Base-by-base conservation (phyloP, 345 rosid species). In the Eutrema yunnanense region DNA sequence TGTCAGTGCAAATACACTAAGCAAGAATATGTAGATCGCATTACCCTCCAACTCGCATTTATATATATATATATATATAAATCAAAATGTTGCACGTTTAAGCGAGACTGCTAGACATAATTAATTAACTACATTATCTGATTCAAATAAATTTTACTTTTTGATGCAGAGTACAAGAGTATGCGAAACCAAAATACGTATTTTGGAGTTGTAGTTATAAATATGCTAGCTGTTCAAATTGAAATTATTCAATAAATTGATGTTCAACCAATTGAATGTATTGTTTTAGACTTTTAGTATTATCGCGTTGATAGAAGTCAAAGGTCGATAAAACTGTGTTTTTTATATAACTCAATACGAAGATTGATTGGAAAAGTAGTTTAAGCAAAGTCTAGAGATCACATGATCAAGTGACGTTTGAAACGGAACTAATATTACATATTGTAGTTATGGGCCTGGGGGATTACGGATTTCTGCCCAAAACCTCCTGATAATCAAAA, bases 1-100 rank as follows among this genome's bases (percentile, higher is more conserved):
- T 75, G 71, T 75, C 70, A 75, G 70, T 44, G 79, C 52, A 46
- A 53, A 62, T 62, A 55, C 75, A 63, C 40, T 55, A 47, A 49
- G 54, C 50, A 57, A 76, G 72, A 70, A 76, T 76, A 56, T 76
- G 75, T 70, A 71, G 80, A 76, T 71, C 80, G 80, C 80, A 76
- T 76, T 76, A 76, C 29, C 56, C 9, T 57, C 67, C 72, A 64
- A 76, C 72, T 64, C 72, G 56, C 49, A 70, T 46, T 71, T 75
- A 10, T 37, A 42, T 43, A 16, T 60, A 10, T 37, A 42, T 43
- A 16, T 60, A 67, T n/a, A 36, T 29, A 68, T 27, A 36, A 37
- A 75, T 26, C 3, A 36, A 36, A 44, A 42, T 34, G 65, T 62
- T 76, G 75, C 79, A 76, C 79, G 79, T 69, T 69, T 69, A 54